Conservation (phyloP, 371 early-diverging fungal species). For the Phascolomyces articulosus region DNA sequence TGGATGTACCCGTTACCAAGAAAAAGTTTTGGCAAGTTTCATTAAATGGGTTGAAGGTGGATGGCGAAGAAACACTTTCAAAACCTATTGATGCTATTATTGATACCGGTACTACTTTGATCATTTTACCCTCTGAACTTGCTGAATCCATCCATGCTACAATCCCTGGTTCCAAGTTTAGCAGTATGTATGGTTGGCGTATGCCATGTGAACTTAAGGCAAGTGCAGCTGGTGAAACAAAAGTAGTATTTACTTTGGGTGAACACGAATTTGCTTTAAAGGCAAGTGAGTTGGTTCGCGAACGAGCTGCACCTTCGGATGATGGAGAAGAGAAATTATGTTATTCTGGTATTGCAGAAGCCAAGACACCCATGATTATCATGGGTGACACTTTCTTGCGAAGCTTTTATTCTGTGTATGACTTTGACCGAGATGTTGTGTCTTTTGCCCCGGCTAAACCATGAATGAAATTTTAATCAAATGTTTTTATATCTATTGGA, state of each 20-base stretch:
- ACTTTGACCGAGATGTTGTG: constrained; percentile 25
- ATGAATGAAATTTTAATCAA: no score
- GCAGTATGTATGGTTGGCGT: constrained; percentile 40
- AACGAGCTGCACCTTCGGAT: constrained; percentile 15
- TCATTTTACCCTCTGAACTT: constrained; percentile 33
- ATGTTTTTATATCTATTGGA: no score
- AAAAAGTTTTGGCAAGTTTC: constrained; percentile 58
- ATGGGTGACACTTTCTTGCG: constrained; percentile 42
- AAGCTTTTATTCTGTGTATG: constrained; percentile 34
- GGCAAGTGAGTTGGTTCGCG: constrained; percentile 24
- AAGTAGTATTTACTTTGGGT: constrained; percentile 21
- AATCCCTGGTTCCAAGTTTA: constrained; percentile 42
- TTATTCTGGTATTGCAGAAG: constrained; percentile 41
- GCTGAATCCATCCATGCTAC: constrained; percentile 39
- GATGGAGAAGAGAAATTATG: constrained; percentile 21
- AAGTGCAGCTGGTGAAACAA: constrained; percentile 7
- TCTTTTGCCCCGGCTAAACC: constrained; percentile 30
- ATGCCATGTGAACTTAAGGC: constrained; percentile 36
- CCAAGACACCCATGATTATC: constrained; percentile 26
- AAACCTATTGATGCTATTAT: constrained; percentile 33
- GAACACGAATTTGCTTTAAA: constrained; percentile 19
- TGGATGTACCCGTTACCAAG: constrained; percentile 38
- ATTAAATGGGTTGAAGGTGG: constrained; percentile 39
- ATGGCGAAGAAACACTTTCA: constrained; percentile 17
- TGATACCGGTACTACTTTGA: constrained; percentile 41